A percentile compares a stretch with the other conserved stretches of the same genome.
These are phyloP conservation scores for Dentipellis fragilis DNA, from an alignment of 768 basidiomycete species.

Conservation along the genomic window DNA sequence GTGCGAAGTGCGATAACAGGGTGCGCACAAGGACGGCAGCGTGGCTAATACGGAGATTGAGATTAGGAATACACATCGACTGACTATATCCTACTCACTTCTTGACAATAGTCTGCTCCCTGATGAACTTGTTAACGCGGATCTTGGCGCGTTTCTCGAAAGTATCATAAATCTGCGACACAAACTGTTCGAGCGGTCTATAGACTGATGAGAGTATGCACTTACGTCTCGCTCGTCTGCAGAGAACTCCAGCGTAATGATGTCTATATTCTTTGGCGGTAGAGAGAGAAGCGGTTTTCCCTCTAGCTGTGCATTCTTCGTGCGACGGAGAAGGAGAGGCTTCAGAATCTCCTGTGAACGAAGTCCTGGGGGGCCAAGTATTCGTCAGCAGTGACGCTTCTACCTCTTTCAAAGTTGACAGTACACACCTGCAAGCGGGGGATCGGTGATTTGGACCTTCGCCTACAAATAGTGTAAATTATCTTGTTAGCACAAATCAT, in stretches of 20 bases:
- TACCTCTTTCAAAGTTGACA: neutral
- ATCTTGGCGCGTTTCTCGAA: constrained; percentile 48
- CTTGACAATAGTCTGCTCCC: constrained; percentile 56
- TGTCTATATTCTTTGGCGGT: constrained; percentile 47
- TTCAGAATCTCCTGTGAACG: constrained; percentile 62
- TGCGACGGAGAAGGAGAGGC: constrained; percentile 61
- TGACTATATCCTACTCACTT: constrained; percentile 34
- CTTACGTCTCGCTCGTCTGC: constrained; percentile 54
- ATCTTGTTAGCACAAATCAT: neutral
- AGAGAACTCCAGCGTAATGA: constrained; percentile 53
- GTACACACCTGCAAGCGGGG: constrained; percentile 45
- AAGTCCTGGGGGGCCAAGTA: constrained; percentile 23
- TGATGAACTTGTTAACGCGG: constrained; percentile 49
- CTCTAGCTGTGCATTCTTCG: constrained; percentile 56
- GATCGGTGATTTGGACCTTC: constrained; percentile 43
- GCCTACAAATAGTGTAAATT: constrained; percentile 23
- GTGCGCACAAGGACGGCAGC: constrained; percentile 31
- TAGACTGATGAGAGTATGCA: neutral
- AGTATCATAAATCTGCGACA: constrained; percentile 41
- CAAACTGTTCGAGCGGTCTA: no score
- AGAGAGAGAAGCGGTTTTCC: constrained; percentile 62
- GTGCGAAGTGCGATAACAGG: no score
- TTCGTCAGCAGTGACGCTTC: neutral
- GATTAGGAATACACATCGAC: neutral
- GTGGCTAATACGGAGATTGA: constrained; percentile 26